Conservation (phyloP, 495 filamentous ascomycete species). For the Alectoria sarmentosa region DNA sequence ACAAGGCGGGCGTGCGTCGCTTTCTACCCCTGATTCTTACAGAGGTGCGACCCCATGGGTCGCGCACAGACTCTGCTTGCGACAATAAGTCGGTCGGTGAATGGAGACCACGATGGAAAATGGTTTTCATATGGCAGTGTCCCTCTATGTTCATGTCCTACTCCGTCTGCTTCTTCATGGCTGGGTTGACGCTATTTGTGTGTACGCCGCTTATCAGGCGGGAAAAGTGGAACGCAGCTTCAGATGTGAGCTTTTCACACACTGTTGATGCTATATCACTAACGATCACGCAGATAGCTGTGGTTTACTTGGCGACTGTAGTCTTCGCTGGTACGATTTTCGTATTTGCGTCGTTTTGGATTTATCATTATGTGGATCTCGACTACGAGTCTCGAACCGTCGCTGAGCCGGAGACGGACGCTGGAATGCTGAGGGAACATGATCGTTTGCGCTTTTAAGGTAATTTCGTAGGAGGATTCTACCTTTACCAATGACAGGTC, state of each 20-base stretch:
- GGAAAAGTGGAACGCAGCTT: slow-evolving; percentile 14
- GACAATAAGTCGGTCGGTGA: not conserved
- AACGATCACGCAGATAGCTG: slow-evolving; percentile 20
- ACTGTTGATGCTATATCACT: not conserved
- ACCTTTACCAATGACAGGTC: too few relatives aligned
- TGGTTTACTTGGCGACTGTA: slow-evolving; percentile 26
- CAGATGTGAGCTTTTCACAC: slow-evolving; percentile 3
- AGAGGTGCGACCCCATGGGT: not conserved
- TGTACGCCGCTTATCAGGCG: slow-evolving; percentile 26
- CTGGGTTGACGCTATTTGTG: slow-evolving; percentile 29
- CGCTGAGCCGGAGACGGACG: not conserved
- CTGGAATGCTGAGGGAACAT: not conserved
- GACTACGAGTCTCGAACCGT: slow-evolving; percentile 16
- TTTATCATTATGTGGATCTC: slow-evolving; percentile 29
- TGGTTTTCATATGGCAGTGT: slow-evolving; percentile 33
- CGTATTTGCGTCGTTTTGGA: slow-evolving; percentile 29
- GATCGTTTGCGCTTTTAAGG: not conserved
- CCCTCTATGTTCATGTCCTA: slow-evolving; percentile 31
- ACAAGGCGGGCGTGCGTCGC: slow-evolving; percentile 1
- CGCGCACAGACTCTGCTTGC: not conserved
- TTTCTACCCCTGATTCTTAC: slow-evolving; percentile 17
- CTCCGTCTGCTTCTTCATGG: slow-evolving; percentile 26
- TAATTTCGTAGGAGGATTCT: too few relatives aligned
- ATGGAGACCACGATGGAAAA: slow-evolving; percentile 25
- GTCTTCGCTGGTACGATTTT: slow-evolving; percentile 23